Base-by-base conservation (phyloP, 1,284 basidiomycete genomes). In the Flammula alnicola region DNA sequence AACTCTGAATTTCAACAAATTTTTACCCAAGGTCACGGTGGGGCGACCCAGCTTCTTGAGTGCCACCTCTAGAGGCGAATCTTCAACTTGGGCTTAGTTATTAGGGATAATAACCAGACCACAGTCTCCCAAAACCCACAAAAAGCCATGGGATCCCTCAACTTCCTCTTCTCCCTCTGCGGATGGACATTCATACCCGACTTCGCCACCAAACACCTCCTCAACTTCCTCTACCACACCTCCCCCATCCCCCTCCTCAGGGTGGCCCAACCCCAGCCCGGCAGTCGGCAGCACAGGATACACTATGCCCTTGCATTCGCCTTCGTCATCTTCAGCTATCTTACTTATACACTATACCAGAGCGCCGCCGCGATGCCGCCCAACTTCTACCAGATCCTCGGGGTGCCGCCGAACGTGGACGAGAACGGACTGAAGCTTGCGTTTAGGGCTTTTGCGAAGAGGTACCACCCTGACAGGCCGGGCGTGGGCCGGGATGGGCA, bases 321-420 rank as follows among this genome's bases (percentile, higher is more conserved):
- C 4, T 56, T 79, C 8, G 80, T 88, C 30, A 83, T 91, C 50
- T 69, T 88, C 7, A 76, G 75, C 4, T 94, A 90, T 62, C 81
- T 93, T 4, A 61, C 78, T 9, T 89, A 86, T 65, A 88, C 81
- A 32, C 72, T 91, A 47, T 57, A 82, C 26, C 68, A 81, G 47
- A 78, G 80, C 0, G 75, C 81, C 3, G 67, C 69, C n/a, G 70
- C 77, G 2, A 77, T 84, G 58, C 72, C 75, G 7, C 79, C 77
- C 3, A 92, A 89, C 64, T 91, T 86, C 69, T 95, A 94, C 65
- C 76, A 88, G 52, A 73, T 90, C 11, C 80, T 95, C 9, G 81
- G 79, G 2, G 83, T 91, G 0, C 56, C 68, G 3, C 78, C 82
- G 3, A 69, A 72, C 19, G 85, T 84, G 0, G 84, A 88, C 59